Percentiles rank a stretch among this genome's conserved stretches.
These are phyloP conservation scores for Cryptosporidium felis DNA, from an alignment of 169 alveolate genomes.

Conservation along the genomic window DNA sequence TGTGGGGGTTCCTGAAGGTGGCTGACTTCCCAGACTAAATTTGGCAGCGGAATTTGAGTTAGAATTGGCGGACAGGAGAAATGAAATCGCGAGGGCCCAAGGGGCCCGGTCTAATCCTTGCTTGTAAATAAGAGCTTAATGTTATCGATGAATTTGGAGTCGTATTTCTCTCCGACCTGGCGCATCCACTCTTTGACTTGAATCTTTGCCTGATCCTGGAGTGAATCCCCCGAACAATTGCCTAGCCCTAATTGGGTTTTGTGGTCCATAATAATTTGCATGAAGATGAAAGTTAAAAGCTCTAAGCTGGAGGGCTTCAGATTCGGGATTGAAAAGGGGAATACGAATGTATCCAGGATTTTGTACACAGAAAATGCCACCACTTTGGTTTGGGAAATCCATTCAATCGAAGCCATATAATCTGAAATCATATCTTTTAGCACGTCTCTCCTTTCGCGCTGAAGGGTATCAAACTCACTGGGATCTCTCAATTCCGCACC, in stretches of 20 bases:
- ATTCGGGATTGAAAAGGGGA: slow-evolving; percentile 44
- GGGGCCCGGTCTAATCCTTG: not conserved
- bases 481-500: not conserved
- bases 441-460: slow-evolving; percentile 24
- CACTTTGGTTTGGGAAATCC: slow-evolving; percentile 4
- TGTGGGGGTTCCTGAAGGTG: slow-evolving; percentile 34
- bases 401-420: slow-evolving; percentile 11
- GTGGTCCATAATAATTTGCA: slow-evolving; percentile 14
- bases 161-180: not conserved
- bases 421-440: slow-evolving; percentile 13
- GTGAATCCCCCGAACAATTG: not conserved
- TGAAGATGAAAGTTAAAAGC: slow-evolving; percentile 22
- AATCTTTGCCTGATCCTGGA: slow-evolving; percentile 9
- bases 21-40: no score
- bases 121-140: slow-evolving; percentile 31
- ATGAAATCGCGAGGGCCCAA: no score
- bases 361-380: not conserved
- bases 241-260: not conserved
- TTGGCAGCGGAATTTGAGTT: no score
- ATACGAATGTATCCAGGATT: slow-evolving; percentile 34
- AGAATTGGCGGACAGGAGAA: no score
- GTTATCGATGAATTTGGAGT: slow-evolving; percentile 12
- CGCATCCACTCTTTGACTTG: slow-evolving; percentile 17
- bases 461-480: not conserved
- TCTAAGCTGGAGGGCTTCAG: slow-evolving; percentile 4